phyloP scores from a whole-genome alignment of 768 basidiomycete species.

The Lenzites betulinus region DNA sequence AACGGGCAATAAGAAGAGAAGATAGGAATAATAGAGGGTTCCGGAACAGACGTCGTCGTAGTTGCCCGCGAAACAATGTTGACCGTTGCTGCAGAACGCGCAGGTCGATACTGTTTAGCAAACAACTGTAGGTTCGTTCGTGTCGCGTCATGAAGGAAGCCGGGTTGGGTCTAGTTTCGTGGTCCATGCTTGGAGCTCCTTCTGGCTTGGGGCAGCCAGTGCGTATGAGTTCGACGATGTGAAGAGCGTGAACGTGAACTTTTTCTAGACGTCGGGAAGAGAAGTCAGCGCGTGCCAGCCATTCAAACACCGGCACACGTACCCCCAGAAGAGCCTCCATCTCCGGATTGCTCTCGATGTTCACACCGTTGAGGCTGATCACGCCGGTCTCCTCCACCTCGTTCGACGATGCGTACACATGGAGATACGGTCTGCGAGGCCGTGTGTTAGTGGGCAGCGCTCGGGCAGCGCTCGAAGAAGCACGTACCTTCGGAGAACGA shows the following conservation, averaged over 20 bases:
- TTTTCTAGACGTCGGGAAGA: constrained; percentile 56
- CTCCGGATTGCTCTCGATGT: constrained; percentile 81
- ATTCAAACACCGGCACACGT: constrained; percentile 31
- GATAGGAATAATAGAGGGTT: constrained; percentile 6
- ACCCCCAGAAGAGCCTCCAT: constrained; percentile 89
- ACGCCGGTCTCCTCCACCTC: constrained; percentile 84
- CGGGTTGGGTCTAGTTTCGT: constrained; percentile 83
- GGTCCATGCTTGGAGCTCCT: constrained; percentile 86
- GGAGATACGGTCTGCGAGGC: constrained; percentile 76
- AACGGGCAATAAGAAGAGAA: constrained; percentile 3
- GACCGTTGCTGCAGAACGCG: too few species aligned
- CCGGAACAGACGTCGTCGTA: not conserved
- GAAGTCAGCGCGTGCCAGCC: not conserved
- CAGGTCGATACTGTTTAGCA: too few species aligned
- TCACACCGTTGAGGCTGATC: constrained; percentile 82
- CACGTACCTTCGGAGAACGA: constrained; percentile 78
- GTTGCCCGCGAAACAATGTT: not conserved
- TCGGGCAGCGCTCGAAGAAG: not conserved
- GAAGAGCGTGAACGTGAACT: constrained; percentile 86
- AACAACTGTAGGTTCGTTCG: too few species aligned
- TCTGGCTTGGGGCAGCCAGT: constrained; percentile 76
- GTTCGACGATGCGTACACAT: constrained; percentile 81
- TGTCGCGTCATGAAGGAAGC: constrained; percentile 27
- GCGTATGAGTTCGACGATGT: constrained; percentile 92
- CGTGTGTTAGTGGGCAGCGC: not conserved